Evolutionary conservation across 2,329 filamentous ascomycete genomes (phyloP).

Genomic region (Pseudogymnoascus sp.): DNA sequence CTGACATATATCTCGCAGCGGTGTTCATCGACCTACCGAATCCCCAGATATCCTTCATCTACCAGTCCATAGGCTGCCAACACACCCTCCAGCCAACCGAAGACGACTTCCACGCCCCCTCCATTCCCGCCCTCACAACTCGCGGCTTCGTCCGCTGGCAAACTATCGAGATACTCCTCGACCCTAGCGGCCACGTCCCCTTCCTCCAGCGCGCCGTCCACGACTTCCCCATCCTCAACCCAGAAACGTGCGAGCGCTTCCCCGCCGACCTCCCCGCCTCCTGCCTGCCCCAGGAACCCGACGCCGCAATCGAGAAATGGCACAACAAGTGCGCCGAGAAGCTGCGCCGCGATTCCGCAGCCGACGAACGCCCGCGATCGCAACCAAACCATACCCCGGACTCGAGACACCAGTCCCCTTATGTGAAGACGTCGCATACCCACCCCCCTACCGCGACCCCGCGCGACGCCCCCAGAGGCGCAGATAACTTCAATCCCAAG

Average conservation of each 20-base stretch:
- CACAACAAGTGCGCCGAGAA: constrained; percentile 68
- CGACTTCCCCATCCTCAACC: constrained; percentile 67
- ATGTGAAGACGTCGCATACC: not conserved
- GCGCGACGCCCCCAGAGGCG: not conserved
- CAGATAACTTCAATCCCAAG: constrained; percentile 16
- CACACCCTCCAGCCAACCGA: constrained; percentile 70
- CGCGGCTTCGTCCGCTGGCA: constrained; percentile 91
- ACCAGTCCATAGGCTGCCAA: constrained; percentile 82
- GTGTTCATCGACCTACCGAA: constrained; percentile 72
- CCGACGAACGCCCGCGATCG: constrained; percentile 5
- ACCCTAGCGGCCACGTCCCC: constrained; percentile 77
- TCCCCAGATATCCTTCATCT: constrained; percentile 79
- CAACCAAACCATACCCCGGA: constrained; percentile 14
- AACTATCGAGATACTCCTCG: constrained; percentile 79
- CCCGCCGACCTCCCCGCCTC: constrained; percentile 47
- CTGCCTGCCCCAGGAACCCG: constrained; percentile 64
- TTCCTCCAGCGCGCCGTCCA: constrained; percentile 74
- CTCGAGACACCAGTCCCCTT: not conserved
- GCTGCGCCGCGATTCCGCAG: constrained; percentile 51
- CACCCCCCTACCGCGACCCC: not conserved
- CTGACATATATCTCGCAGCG: constrained; percentile 29
- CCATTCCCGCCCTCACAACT: constrained; percentile 71
- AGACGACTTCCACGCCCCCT: constrained; percentile 64
- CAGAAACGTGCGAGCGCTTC: constrained; percentile 62
- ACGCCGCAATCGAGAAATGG: constrained; percentile 77